A percentile compares a stretch with the other conserved stretches of the same genome.
Conservation (phyloP, 2,329 filamentous ascomycete genomes). For the Paecilomyces fulvus region DNA sequence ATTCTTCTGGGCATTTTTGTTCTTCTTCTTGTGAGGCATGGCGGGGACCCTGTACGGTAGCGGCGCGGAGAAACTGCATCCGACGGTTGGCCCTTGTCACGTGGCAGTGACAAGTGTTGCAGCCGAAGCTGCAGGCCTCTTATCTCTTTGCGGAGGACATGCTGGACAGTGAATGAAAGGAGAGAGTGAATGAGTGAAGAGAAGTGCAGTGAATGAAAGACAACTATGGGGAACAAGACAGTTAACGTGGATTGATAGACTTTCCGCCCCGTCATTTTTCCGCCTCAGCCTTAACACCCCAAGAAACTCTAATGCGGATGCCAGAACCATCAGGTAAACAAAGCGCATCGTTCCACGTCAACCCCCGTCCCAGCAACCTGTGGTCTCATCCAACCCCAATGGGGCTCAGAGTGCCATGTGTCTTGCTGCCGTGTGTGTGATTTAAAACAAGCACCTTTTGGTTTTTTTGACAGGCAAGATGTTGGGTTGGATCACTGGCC, state of each 20-base stretch:
- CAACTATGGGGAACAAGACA: not conserved
- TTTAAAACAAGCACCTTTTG: constrained; percentile 4
- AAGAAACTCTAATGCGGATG: not conserved
- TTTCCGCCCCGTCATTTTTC: constrained; percentile 13
- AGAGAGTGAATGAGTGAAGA: constrained; percentile 1
- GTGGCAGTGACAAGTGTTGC: constrained; percentile 27
- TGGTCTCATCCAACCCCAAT: constrained; percentile 8
- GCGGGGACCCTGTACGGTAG: constrained; percentile 24
- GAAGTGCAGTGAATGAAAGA: constrained; percentile 1
- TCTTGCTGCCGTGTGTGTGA: constrained; percentile 6
- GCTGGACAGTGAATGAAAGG: constrained; percentile 6
- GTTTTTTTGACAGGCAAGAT: constrained; percentile 15
- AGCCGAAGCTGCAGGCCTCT: constrained; percentile 36
- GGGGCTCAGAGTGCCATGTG: constrained; percentile 11
- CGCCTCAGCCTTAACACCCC: constrained; percentile 11
- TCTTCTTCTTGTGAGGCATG: constrained; percentile 39
- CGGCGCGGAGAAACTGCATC: constrained; percentile 14
- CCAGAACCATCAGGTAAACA: constrained; percentile 20
- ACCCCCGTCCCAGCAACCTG: constrained; percentile 7
- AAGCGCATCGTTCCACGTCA: constrained; percentile 22
- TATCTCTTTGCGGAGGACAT: constrained; percentile 25
- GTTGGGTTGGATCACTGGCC: constrained; percentile 27
- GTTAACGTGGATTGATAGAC: constrained; percentile 9
- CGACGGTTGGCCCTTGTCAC: constrained; percentile 22
- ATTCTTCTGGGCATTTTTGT: constrained; percentile 22